Evolutionary conservation across 495 filamentous ascomycete species (phyloP), one percentile per base, ranked within the genome.

Genomic region (Penicillium mononematosum): DNA sequence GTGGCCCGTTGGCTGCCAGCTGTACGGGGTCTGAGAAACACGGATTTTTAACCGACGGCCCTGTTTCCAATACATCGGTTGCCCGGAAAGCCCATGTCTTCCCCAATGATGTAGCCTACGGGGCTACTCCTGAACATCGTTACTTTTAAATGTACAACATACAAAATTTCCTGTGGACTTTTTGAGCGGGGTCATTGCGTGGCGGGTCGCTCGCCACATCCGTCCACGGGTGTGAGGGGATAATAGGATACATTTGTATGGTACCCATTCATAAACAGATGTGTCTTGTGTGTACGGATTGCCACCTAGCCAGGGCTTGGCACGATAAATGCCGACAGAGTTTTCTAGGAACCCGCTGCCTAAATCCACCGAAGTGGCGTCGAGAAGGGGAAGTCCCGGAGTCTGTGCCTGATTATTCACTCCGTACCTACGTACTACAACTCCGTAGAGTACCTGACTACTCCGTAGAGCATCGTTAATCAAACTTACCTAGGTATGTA

Each of bases 341-440:
- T 46, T 55, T 55, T 55, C 31, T 19, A n/a, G 53, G 16, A 45
- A 29, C 0, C 12, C 24, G 52, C 20, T 45, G 20, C 31, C 42
- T 47, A 22, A 32, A 43, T 41, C 25, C 38, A 46, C 51, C 31
- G 52, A 46, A 14, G 44, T 55, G 53, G 53, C 53, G 44, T 38
- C 17, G 14, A 22, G 31, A 31, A 31, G 27, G n/a, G 19, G 32
- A 19, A 32, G 12, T 32, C n/a, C 41, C 39, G 39, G 32, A 14
- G 9, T 5, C 3, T n/a, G 29, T 48, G 17, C 17, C 45, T 48
- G 9, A 45, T 16, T 4, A 34, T 34, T 7, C 1, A 9, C 27
- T 29, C 27, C 27, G 7, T 29, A 29, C 27, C 27, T 29, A 29
- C 27, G 27, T 29, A 29, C 27, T 29, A 29, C 27, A 29, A 17